Evolutionary conservation across 2,329 filamentous ascomycete genomes (phyloP).

Genomic region (Alternaria ethzedia): DNA sequence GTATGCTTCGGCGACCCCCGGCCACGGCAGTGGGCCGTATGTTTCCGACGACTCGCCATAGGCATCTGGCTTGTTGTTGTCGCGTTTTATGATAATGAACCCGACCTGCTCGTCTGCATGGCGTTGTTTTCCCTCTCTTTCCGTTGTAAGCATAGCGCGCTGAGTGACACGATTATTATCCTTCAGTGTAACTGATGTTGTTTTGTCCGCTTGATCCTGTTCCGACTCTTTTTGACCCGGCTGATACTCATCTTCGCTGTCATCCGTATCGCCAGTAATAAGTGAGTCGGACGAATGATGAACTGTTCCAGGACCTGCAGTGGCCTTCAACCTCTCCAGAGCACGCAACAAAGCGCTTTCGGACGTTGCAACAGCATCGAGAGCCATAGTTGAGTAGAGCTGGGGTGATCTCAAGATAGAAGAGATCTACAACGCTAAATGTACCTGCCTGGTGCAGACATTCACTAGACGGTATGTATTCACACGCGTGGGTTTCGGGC

Average conservation of each 20-base stretch:
- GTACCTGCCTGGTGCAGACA: not conserved
- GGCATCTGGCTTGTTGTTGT: conserved; percentile 17
- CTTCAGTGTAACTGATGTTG: too few relatives aligned
- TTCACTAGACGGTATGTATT: not conserved
- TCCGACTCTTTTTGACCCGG: not conserved
- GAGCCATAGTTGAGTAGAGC: not conserved
- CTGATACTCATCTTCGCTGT: not conserved
- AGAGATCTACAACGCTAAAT: not conserved
- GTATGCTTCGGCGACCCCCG: conserved; percentile 12
- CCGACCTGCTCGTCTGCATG: conserved; percentile 10
- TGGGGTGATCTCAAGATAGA: not conserved
- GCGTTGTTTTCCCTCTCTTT: not conserved
- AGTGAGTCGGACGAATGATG: not conserved
- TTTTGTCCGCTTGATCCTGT: not conserved
- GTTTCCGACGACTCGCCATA: conserved; percentile 14
- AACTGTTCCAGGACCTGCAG: not conserved
- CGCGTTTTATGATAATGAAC: conserved; percentile 19
- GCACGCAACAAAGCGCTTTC: not conserved
- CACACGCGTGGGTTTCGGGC: not conserved
- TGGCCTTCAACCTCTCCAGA: not conserved
- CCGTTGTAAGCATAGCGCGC: not conserved
- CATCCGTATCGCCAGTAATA: not conserved
- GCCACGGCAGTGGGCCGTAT: conserved; percentile 5
- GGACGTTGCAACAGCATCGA: not conserved
- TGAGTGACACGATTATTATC: not conserved